Evolutionary conservation across 192 early-diverging fungal species (phyloP), one percentile per base, ranked within the genome.

Genomic region (Coemansia sp.): DNA sequence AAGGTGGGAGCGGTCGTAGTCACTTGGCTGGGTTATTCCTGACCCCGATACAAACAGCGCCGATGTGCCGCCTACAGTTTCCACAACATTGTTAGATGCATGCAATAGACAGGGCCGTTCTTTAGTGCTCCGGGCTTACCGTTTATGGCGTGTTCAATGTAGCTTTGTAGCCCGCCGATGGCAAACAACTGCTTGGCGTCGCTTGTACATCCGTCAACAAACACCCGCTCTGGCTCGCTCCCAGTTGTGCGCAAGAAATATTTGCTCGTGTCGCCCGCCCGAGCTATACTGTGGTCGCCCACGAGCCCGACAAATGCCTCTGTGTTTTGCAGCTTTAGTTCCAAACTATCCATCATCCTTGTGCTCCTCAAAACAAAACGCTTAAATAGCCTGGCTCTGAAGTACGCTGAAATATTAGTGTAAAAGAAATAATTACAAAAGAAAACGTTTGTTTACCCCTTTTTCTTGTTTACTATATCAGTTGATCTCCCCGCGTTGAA

Each of bases 181-280:
- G 63, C 35, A 35, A 76, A 75, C 35, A 82, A 19, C 14, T 35
- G 66, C 39, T 25, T 7, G 4, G 61, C 25, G 45, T 75, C 65
- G 38, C 66, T 24, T 0, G 79, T 82, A 57, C 79, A 82, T 1
- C 79, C 73, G 27, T 82, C 79, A 10, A 82, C 73, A 39, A 72
- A 76, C 38, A 82, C 52, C 19, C 79, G 73, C 49, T 70, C 67
- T 0, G 66, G 23, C 32, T 48, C 41, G 45, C 47, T 29, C 6
- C 57, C 25, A 3, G 49, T 37, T 6, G 38, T 38, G 48, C 53
- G 49, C 32, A 69, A 59, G 58, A 82, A 76, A 62, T 82, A 82
- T 55, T 82, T 82, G 54, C 73, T 72, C 15, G 79, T 82, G 67
- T 82, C 79, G 2, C 79, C 79, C 0, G 73, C 63, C 47, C 45